Percentiles rank a stretch among this genome's conserved stretches.
Evolutionary conservation across 768 basidiomycete genomes (phyloP).

Genomic region (Xerocomellus chrysenteron): DNA sequence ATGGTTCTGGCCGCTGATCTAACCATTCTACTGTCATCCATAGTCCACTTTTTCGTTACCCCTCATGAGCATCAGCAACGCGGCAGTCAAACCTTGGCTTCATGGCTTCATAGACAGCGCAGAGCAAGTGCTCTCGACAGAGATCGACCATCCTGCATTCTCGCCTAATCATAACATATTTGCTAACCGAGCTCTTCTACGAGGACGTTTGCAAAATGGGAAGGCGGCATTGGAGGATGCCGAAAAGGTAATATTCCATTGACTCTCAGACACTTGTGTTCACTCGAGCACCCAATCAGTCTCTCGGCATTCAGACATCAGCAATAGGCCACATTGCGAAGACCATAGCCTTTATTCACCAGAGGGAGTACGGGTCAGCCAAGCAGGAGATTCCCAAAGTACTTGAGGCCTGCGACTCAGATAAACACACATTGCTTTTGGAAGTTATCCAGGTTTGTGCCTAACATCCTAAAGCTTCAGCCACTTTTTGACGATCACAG

Average conservation of each 20-base stretch:
- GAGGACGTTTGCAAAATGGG: slow-evolving; percentile 2
- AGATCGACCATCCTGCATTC: slow-evolving; percentile 1
- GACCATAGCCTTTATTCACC: slow-evolving; percentile 7
- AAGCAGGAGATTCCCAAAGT: neutral
- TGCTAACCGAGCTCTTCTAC: slow-evolving; percentile 17
- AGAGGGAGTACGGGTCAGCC: neutral
- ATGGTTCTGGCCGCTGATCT: neutral
- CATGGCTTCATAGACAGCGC: slow-evolving; percentile 8
- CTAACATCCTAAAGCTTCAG: neutral
- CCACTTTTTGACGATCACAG: neutral
- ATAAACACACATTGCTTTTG: slow-evolving; percentile 1
- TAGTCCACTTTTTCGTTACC: slow-evolving; percentile 12
- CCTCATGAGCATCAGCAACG: slow-evolving; percentile 17
- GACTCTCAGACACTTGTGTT: neutral
- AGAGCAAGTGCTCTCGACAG: slow-evolving; percentile 8
- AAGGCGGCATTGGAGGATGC: slow-evolving; percentile 10
- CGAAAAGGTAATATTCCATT: neutral
- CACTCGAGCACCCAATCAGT: neutral
- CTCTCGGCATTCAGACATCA: slow-evolving; percentile 7
- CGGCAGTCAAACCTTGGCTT: slow-evolving; percentile 20
- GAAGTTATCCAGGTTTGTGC: slow-evolving; percentile 12
- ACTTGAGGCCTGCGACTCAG: neutral
- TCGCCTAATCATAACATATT: neutral
- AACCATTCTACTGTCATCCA: neutral
- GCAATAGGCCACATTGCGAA: slow-evolving; percentile 18